These are phyloP conservation scores for Cyanophora paradoxa DNA, from an alignment of 78 protist genomes.

Conservation along the genomic window DNA sequence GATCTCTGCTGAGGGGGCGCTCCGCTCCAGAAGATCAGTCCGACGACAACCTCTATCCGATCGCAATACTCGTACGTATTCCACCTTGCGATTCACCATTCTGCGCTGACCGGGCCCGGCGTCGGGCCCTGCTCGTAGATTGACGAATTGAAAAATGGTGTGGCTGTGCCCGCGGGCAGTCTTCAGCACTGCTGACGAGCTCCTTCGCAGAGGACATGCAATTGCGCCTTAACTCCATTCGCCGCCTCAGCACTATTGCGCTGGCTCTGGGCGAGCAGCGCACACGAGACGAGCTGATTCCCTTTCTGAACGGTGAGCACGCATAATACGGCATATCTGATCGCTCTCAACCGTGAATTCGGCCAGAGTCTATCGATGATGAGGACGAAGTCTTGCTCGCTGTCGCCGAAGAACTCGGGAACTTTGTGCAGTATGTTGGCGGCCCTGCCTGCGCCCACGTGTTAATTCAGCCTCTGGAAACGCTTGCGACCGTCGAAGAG, in stretches of 20 bases:
- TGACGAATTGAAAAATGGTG: slow-evolving; percentile 41
- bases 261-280: slow-evolving; percentile 88
- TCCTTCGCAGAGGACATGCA: slow-evolving; percentile 89
- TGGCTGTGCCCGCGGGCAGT: too few species aligned
- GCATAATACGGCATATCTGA: too few species aligned
- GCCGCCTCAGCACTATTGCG: slow-evolving; percentile 82
- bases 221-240: slow-evolving; percentile 76
- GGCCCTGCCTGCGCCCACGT: slow-evolving; percentile 70
- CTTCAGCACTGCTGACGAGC: too few species aligned
- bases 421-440: slow-evolving; percentile 81
- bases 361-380: too few species aligned
- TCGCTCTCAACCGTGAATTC: too few species aligned
- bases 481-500: slow-evolving; percentile 86
- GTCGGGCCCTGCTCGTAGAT: too few species aligned
- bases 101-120: too few species aligned
- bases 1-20: too few species aligned
- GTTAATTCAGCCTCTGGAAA: slow-evolving; percentile 79
- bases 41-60: too few species aligned
- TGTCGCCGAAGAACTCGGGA: slow-evolving; percentile 85
- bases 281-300: slow-evolving; percentile 86
- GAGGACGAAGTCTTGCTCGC: slow-evolving; percentile 92
- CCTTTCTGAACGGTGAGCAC: slow-evolving; percentile 78
- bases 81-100: too few species aligned
- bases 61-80: slow-evolving; percentile 25
- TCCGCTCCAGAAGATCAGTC: too few species aligned